Evolutionary conservation across 2,329 filamentous ascomycete genomes (phyloP).

Genomic region (Endocalyx cinctus): DNA sequence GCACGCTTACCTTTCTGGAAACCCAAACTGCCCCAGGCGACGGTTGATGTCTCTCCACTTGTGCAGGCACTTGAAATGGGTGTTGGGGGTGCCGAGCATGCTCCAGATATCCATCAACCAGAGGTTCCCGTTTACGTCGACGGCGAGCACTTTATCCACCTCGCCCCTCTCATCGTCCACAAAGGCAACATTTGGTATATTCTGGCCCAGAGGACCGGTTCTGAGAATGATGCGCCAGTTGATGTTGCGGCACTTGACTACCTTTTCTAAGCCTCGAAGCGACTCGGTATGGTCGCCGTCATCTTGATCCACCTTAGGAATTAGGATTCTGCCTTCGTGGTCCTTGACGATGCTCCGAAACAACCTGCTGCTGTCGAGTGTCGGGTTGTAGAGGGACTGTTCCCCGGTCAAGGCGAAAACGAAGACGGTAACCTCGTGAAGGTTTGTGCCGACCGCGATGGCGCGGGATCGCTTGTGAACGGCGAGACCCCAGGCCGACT

Average conservation of each 20-base stretch:
- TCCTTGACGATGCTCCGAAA: slow-evolving; percentile 19
- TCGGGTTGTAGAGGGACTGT: neutral
- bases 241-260: slow-evolving; percentile 36
- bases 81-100: too few relatives aligned
- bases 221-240: slow-evolving; percentile 48
- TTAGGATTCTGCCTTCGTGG: slow-evolving; percentile 9
- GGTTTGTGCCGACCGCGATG: slow-evolving; percentile 82
- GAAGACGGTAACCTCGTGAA: slow-evolving; percentile 30
- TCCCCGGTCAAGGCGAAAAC: slow-evolving; percentile 26
- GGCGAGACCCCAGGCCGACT: slow-evolving; percentile 84
- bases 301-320: neutral
- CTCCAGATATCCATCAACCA: slow-evolving; percentile 53
- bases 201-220: slow-evolving; percentile 34
- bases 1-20: slow-evolving; percentile 9
- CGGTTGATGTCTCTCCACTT: neutral
- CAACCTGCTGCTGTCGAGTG: slow-evolving; percentile 4
- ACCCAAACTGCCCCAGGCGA: slow-evolving; percentile 1
- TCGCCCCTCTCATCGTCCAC: slow-evolving; percentile 39
- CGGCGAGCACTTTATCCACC: slow-evolving; percentile 45
- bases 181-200: slow-evolving; percentile 52
- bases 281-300: too few relatives aligned
- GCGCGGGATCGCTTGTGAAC: slow-evolving; percentile 77
- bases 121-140: slow-evolving; percentile 44
- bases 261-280: slow-evolving; percentile 27
- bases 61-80: slow-evolving; percentile 14